Evolutionary conservation across 345 rosid species (phyloP).

Genomic region (Heritiera fomes): DNA sequence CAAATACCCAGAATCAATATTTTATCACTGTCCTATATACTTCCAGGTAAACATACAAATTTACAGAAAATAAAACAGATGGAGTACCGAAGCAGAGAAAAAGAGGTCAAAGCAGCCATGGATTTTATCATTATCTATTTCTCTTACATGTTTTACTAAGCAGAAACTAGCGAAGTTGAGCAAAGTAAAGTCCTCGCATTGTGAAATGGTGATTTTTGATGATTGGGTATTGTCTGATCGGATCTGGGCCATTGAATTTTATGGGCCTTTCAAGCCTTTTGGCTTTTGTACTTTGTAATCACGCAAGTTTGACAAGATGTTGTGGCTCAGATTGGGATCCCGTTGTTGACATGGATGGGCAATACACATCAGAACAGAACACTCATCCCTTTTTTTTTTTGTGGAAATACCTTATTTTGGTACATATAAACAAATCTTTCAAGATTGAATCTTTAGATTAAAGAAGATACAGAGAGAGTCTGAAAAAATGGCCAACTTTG

Average conservation of each 20-base stretch:
- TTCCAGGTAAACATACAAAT: too few species aligned
- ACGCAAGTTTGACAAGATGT: background rate
- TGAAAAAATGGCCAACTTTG: conserved; percentile 58
- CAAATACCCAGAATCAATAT: too few species aligned
- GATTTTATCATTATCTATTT: too few species aligned
- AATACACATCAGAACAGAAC: background rate
- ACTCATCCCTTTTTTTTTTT: background rate
- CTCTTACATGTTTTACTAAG: too few species aligned
- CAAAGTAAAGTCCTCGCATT: too few species aligned
- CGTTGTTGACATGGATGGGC: too few species aligned
- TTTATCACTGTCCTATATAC: background rate
- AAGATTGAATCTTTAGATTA: background rate
- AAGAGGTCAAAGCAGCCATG: too few species aligned
- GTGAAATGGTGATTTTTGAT: background rate
- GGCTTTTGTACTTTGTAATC: background rate
- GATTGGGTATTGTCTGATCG: background rate
- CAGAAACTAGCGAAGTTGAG: too few species aligned
- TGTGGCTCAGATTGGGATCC: conserved; percentile 14
- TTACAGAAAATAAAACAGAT: too few species aligned
- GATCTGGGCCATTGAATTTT: conserved; percentile 16
- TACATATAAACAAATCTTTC: background rate
- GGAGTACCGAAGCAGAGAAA: too few species aligned
- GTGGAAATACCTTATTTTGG: background rate
- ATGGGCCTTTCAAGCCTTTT: background rate
- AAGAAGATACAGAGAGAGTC: background rate